Evolutionary conservation across 495 filamentous ascomycete species (phyloP).

Genomic region (Darksidea phi): DNA sequence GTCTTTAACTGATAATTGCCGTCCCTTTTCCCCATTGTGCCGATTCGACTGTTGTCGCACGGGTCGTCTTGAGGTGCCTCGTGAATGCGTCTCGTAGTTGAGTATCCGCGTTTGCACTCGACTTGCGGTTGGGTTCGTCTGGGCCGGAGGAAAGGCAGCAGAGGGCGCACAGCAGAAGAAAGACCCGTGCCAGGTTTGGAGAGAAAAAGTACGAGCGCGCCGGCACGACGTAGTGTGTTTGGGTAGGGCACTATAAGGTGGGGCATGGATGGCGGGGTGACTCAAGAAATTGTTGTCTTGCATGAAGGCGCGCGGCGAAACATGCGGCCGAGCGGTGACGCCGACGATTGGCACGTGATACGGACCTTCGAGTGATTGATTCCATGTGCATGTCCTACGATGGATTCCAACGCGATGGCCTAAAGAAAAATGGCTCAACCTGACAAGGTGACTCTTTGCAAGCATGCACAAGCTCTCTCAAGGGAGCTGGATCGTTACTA

Average conservation of each 20-base stretch:
- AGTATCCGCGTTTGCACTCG: conserved; percentile 5
- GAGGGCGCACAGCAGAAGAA: conserved; percentile 3
- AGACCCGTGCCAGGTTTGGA: neutral
- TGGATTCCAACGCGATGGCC: too few species aligned
- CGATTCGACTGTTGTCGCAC: conserved; percentile 16
- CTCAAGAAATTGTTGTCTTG: conserved; percentile 20
- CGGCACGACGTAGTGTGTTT: conserved; percentile 15
- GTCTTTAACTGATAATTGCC: conserved; percentile 40
- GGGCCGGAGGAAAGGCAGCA: conserved; percentile 25
- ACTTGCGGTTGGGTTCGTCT: neutral
- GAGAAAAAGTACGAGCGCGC: conserved; percentile 13
- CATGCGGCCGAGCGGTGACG: neutral
- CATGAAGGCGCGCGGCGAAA: conserved; percentile 20
- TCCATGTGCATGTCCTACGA: too few species aligned
- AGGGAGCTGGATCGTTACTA: conserved; percentile 21
- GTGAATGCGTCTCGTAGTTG: neutral
- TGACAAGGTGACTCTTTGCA: too few species aligned
- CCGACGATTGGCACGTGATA: neutral
- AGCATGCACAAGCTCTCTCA: neutral
- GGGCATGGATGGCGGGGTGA: conserved; percentile 33
- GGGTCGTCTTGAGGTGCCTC: too few species aligned
- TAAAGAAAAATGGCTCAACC: too few species aligned
- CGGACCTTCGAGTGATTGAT: too few species aligned
- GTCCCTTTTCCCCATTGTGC: conserved; percentile 30
- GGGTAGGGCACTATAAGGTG: conserved; percentile 18